phyloP scores from a whole-genome alignment of 805 yeast species.

The Wickerhamiella cacticola region DNA sequence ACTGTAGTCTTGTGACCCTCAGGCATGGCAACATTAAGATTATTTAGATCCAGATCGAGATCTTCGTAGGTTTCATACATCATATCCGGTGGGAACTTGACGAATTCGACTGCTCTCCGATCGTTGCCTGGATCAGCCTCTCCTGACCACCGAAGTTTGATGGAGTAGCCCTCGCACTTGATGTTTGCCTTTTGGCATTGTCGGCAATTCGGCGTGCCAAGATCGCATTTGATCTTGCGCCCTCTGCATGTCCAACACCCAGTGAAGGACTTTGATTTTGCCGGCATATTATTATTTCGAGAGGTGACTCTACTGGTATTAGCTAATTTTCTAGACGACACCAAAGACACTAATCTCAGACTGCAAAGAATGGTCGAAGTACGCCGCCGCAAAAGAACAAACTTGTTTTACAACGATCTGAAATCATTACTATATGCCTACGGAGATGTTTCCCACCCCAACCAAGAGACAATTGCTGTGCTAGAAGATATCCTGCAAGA shows the following conservation, averaged over 20 bases:
- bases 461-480: conserved; percentile 50
- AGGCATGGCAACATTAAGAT: conserved; percentile 39
- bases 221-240: conserved; percentile 71
- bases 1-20: conserved; percentile 38
- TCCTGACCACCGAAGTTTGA: conserved; percentile 64
- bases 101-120: conserved; percentile 53
- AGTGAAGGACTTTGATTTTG: conserved; percentile 58
- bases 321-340: not conserved
- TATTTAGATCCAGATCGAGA: conserved; percentile 57
- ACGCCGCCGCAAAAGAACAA: conserved; percentile 12
- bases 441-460: conserved; percentile 61
- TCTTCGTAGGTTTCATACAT: conserved; percentile 65
- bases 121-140: conserved; percentile 17
- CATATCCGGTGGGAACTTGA: conserved; percentile 48
- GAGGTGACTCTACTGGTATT: not conserved
- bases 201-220: conserved; percentile 55
- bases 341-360: not conserved
- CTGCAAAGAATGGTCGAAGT: not conserved
- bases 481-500: conserved; percentile 57
- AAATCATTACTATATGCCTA: conserved; percentile 54
- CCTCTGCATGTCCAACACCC: conserved; percentile 85
- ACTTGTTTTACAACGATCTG: conserved; percentile 34
- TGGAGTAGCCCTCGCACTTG: conserved; percentile 70
- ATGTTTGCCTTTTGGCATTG: conserved; percentile 57
- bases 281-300: conserved; percentile 20